phyloP scores from a whole-genome alignment of 352 stramenopile genomes.

The Globisporangium acanthophoron region DNA sequence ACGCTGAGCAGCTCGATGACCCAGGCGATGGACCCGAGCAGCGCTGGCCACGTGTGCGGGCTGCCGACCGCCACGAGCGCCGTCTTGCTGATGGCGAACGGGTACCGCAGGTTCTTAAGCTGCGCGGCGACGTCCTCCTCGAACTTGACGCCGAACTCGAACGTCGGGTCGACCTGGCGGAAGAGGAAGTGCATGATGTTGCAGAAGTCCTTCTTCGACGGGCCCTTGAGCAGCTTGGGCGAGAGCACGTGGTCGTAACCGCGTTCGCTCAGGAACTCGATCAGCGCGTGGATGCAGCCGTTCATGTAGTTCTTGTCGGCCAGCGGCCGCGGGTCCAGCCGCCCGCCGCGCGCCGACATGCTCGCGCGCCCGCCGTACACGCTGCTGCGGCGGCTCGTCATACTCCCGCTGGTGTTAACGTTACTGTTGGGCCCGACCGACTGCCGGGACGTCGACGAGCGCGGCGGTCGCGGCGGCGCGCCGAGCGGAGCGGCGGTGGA shows the following conservation, averaged over 20 bases:
- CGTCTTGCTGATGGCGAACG: slow-evolving; percentile 96
- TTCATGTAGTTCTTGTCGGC: slow-evolving; percentile 92
- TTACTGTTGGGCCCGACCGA: slow-evolving; percentile 22
- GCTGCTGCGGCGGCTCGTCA: slow-evolving; percentile 45
- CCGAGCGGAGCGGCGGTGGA: slow-evolving; percentile 28
- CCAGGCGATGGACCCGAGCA: slow-evolving; percentile 96
- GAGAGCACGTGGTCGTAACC: slow-evolving; percentile 91
- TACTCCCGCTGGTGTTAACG: slow-evolving; percentile 2
- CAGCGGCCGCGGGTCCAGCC: slow-evolving; percentile 80
- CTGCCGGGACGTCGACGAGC: slow-evolving; percentile 44
- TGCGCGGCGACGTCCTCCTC: slow-evolving; percentile 70
- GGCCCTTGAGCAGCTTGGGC: slow-evolving; percentile 87
- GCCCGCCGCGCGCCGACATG: slow-evolving; percentile 32
- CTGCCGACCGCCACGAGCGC: slow-evolving; percentile 91
- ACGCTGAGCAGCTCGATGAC: slow-evolving; percentile 93
- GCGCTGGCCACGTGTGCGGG: slow-evolving; percentile 94
- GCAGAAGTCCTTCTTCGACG: slow-evolving; percentile 96
- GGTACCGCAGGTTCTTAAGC: slow-evolving; percentile 88
- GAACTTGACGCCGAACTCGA: slow-evolving; percentile 68
- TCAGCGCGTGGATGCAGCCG: slow-evolving; percentile 88
- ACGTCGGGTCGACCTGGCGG: slow-evolving; percentile 90
- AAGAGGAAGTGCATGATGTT: slow-evolving; percentile 98
- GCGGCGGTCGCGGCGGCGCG: slow-evolving; percentile 18
- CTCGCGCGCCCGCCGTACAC: slow-evolving; percentile 57
- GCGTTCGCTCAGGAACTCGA: slow-evolving; percentile 90